These are phyloP conservation scores for Suhomyces kilbournensis DNA, from an alignment of 805 yeast genomes.

Conservation along the genomic window DNA sequence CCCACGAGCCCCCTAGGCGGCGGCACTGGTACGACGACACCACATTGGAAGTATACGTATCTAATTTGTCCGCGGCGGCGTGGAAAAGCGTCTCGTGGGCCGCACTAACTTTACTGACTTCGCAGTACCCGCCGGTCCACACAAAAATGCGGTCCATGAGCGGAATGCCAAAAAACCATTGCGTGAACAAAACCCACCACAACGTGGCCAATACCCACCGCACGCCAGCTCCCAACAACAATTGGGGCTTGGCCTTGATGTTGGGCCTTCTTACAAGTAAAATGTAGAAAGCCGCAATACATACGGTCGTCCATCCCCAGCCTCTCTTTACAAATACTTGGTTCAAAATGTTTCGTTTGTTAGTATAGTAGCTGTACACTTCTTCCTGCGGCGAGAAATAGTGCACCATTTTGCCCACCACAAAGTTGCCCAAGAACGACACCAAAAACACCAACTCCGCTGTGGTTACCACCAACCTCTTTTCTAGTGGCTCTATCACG, in stretches of 20 bases:
- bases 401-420: constrained; percentile 52
- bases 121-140: constrained; percentile 80
- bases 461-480: constrained; percentile 10
- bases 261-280: constrained; percentile 8
- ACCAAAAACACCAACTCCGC: constrained; percentile 26
- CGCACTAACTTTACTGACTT: constrained; percentile 11
- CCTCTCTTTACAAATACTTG: constrained; percentile 79
- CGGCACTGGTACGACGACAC: constrained; percentile 37
- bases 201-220: constrained; percentile 56
- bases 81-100: constrained; percentile 11
- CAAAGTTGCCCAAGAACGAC: constrained; percentile 41
- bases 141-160: constrained; percentile 84
- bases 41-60: constrained; percentile 1
- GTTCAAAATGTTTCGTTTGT: constrained; percentile 71
- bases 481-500: background rate
- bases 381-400: constrained; percentile 43
- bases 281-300: constrained; percentile 25
- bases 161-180: constrained; percentile 82
- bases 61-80: background rate
- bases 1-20: constrained; percentile 53
- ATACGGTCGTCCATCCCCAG: constrained; percentile 80
- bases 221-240: constrained; percentile 18
- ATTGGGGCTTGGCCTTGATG: constrained; percentile 1
- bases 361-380: constrained; percentile 48
- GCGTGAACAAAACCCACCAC: constrained; percentile 88